A percentile compares a stretch with the other conserved stretches of the same genome.
These are phyloP conservation scores for Neonectria magnoliae DNA, from an alignment of 2,329 filamentous ascomycete species.

Conservation along the genomic window DNA sequence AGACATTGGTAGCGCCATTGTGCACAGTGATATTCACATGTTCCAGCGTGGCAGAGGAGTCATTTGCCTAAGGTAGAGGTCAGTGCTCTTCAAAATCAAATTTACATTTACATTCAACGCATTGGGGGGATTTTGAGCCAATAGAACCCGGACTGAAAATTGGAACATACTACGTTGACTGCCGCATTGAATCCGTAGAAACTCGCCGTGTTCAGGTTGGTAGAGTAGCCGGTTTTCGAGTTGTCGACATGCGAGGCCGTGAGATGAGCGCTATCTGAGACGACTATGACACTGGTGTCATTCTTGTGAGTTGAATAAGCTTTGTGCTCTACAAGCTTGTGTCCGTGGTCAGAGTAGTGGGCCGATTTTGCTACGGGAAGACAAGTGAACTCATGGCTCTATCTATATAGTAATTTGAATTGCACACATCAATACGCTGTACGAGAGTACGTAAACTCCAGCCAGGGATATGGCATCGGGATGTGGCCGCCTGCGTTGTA, in stretches of 20 bases:
- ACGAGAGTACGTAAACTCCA: slow-evolving; percentile 12
- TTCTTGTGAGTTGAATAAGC: slow-evolving; percentile 8
- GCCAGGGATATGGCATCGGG: slow-evolving; percentile 18
- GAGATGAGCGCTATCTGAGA: slow-evolving; percentile 9
- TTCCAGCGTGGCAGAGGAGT: slow-evolving; percentile 14
- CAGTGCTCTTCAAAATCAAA: neutral
- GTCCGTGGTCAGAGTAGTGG: neutral
- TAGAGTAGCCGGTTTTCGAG: slow-evolving; percentile 15
- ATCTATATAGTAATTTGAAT: slow-evolving; percentile 13
- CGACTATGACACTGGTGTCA: slow-evolving; percentile 22
- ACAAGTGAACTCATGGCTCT: neutral
- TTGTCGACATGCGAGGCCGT: slow-evolving; percentile 12
- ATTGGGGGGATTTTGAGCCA: too few relatives aligned
- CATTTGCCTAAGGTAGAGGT: slow-evolving; percentile 6
- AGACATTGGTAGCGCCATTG: slow-evolving; percentile 21
- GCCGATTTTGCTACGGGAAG: slow-evolving; percentile 5
- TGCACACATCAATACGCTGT: neutral
- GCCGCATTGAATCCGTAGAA: slow-evolving; percentile 24
- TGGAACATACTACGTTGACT: slow-evolving; percentile 16
- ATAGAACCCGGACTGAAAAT: neutral
- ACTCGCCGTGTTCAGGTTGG: slow-evolving; percentile 24
- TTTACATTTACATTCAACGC: too few relatives aligned
- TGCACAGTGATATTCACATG: slow-evolving; percentile 21
- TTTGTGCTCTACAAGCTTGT: slow-evolving; percentile 3
- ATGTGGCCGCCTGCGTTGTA: slow-evolving; percentile 21